phyloP scores from a whole-genome alignment of 1,139 yeast species.

The Debaryomyces subglobosus region DNA sequence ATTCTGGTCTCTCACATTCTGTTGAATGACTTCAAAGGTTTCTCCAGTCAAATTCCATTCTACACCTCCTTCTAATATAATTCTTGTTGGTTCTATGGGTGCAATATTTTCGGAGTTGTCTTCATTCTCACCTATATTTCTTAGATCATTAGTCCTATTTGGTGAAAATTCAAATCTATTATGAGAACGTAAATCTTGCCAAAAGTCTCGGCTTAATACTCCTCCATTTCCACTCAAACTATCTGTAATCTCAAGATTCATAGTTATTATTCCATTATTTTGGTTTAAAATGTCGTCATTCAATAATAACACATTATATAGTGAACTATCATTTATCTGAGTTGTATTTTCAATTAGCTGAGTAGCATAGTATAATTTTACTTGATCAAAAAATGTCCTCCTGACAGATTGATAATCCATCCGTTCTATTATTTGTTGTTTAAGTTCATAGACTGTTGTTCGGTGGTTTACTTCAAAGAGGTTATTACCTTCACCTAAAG shows the following conservation, averaged over 20 bases:
- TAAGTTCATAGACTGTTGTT: conserved; percentile 28
- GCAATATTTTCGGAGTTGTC: not conserved
- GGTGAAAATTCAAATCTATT: conserved; percentile 30
- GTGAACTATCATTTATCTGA: conserved; percentile 11
- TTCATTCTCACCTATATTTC: not conserved
- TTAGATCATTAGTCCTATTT: conserved; percentile 12
- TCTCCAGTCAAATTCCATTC: conserved; percentile 34
- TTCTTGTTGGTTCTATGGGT: conserved; percentile 27
- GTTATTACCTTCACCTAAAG: conserved; percentile 24
- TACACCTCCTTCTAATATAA: conserved; percentile 25
- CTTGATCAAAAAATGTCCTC: conserved; percentile 35
- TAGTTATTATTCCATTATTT: conserved; percentile 14
- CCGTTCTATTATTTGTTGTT: conserved; percentile 24
- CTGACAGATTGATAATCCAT: conserved; percentile 28
- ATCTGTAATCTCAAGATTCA: conserved; percentile 17
- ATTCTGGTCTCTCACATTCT: conserved; percentile 9
- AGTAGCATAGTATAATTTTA: conserved; percentile 21
- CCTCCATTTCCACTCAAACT: conserved; percentile 25
- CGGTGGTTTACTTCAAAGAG: conserved; percentile 27
- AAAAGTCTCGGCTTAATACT: conserved; percentile 30
- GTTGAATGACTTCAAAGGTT: conserved; percentile 25
- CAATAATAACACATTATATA: conserved; percentile 19
- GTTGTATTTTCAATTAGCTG: conserved; percentile 13
- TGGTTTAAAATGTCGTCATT: conserved; percentile 14
- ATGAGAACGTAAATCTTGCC: conserved; percentile 29